Conservation (phyloP, 1,284 basidiomycete genomes). For the Singerocomus rubriflavus region DNA sequence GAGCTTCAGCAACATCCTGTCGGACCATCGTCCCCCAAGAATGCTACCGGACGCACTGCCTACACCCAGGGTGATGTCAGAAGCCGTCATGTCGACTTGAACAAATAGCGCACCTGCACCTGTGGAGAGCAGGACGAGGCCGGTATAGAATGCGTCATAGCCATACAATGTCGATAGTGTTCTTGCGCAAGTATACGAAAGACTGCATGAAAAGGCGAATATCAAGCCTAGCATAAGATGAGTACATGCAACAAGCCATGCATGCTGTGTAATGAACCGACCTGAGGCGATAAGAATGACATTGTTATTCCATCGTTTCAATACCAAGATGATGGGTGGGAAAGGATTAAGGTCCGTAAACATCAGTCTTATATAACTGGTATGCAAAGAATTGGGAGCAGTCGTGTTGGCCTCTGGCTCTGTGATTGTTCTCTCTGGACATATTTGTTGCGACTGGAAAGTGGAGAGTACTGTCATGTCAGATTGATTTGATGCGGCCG, state of each 20-base stretch:
- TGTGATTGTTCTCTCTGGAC: not conserved
- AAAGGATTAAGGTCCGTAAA: slow-evolving; percentile 74
- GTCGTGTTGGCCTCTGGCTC: slow-evolving; percentile 10
- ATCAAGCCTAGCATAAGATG: slow-evolving; percentile 47
- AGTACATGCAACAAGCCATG: not conserved
- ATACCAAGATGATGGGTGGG: slow-evolving; percentile 55
- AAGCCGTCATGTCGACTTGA: not conserved
- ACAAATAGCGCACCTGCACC: slow-evolving; percentile 52
- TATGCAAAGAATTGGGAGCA: not conserved
- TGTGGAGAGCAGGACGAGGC: slow-evolving; percentile 72
- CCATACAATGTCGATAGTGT: slow-evolving; percentile 64
- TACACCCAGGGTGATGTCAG: slow-evolving; percentile 13
- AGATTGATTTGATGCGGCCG: not conserved
- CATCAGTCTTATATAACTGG: slow-evolving; percentile 51
- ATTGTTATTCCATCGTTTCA: slow-evolving; percentile 66
- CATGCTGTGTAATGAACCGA: slow-evolving; percentile 4
- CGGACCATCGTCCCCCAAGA: slow-evolving; percentile 79
- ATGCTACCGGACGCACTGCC: slow-evolving; percentile 71
- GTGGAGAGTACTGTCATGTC: not conserved
- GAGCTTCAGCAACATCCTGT: slow-evolving; percentile 54
- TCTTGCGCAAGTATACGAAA: slow-evolving; percentile 72
- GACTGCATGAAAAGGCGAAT: slow-evolving; percentile 69
- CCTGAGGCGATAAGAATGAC: slow-evolving; percentile 53
- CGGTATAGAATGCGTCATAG: slow-evolving; percentile 71
- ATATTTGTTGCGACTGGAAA: slow-evolving; percentile 1